phyloP scores from a whole-genome alignment of 805 yeast genomes.

The Candida jianshihensis region DNA sequence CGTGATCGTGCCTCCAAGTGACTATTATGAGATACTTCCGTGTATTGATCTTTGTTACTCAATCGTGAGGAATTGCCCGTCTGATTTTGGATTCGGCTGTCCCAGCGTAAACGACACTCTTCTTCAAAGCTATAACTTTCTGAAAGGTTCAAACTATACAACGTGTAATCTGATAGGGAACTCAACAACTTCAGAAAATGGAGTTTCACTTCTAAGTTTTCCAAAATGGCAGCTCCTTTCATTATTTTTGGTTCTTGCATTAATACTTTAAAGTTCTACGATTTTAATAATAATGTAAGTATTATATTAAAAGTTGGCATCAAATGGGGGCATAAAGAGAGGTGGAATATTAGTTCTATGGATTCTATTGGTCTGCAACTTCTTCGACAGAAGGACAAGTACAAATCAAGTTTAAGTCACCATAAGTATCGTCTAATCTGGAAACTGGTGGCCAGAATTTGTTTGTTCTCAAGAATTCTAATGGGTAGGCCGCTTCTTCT shows the following conservation, averaged over 20 bases:
- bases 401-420: slow-evolving; percentile 87
- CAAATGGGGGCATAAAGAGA: too few species aligned
- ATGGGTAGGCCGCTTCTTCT: slow-evolving; percentile 90
- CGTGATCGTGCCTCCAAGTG: slow-evolving; percentile 43
- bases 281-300: too few species aligned
- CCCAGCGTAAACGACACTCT: slow-evolving; percentile 35
- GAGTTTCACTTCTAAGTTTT: too few species aligned
- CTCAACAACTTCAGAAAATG: too few species aligned
- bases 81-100: slow-evolving; percentile 67
- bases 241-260: too few species aligned
- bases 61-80: slow-evolving; percentile 79
- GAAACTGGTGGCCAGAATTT: slow-evolving; percentile 96
- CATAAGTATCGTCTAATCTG: slow-evolving; percentile 89
- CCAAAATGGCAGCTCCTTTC: too few species aligned
- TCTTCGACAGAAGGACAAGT: slow-evolving; percentile 88
- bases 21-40: slow-evolving; percentile 78
- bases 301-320: too few species aligned
- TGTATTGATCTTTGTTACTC: slow-evolving; percentile 76
- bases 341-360: too few species aligned
- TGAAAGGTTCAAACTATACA: slow-evolving; percentile 15
- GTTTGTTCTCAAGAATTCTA: slow-evolving; percentile 59
- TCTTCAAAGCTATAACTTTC: slow-evolving; percentile 25
- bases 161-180: slow-evolving; percentile 38
- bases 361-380: slow-evolving; percentile 34
- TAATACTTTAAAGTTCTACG: too few species aligned